These are phyloP conservation scores for Tolypocladium inflatum DNA, from an alignment of 2,329 filamentous ascomycete genomes.

Conservation along the genomic window DNA sequence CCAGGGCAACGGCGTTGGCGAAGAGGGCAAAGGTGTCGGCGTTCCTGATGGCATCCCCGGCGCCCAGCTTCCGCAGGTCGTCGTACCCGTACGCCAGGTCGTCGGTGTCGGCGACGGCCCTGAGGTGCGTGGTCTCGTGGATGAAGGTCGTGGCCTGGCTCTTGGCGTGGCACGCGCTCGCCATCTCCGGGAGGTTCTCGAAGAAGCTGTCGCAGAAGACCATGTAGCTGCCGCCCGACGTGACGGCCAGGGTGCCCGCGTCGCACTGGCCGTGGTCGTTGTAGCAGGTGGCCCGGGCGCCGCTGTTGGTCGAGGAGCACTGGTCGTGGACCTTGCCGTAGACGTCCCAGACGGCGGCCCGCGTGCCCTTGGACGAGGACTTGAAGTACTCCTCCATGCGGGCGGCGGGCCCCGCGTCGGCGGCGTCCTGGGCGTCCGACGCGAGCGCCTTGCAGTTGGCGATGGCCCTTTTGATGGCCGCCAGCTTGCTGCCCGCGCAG, in stretches of 20 bases:
- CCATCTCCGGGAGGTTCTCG: constrained; percentile 37
- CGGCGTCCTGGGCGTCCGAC: constrained; percentile 37
- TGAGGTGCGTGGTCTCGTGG: constrained; percentile 56
- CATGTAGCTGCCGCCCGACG: constrained; percentile 40
- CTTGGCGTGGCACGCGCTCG: constrained; percentile 47
- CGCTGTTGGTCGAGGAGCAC: constrained; percentile 39
- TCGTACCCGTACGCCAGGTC: constrained; percentile 48
- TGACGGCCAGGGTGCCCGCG: constrained; percentile 48
- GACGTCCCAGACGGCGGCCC: constrained; percentile 40
- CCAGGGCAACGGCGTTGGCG: constrained; percentile 21
- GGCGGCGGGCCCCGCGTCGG: constrained; percentile 34
- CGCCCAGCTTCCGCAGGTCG: constrained; percentile 38
- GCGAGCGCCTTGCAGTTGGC: constrained; percentile 44
- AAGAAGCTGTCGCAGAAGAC: constrained; percentile 56
- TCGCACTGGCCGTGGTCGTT: constrained; percentile 45
- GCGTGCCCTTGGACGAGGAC: constrained; percentile 31
- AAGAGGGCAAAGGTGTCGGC: constrained; percentile 46
- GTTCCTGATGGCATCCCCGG: constrained; percentile 44
- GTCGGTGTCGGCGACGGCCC: constrained; percentile 42
- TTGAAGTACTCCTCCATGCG: constrained; percentile 55
- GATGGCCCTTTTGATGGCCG: constrained; percentile 39
- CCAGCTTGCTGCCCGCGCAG: constrained; percentile 38
- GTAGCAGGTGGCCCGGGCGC: constrained; percentile 48
- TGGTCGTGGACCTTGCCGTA: constrained; percentile 39
- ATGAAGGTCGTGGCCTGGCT: constrained; percentile 55